Evolutionary conservation across 768 basidiomycete species (phyloP).

Genomic region (Xanthoconium stramineum): DNA sequence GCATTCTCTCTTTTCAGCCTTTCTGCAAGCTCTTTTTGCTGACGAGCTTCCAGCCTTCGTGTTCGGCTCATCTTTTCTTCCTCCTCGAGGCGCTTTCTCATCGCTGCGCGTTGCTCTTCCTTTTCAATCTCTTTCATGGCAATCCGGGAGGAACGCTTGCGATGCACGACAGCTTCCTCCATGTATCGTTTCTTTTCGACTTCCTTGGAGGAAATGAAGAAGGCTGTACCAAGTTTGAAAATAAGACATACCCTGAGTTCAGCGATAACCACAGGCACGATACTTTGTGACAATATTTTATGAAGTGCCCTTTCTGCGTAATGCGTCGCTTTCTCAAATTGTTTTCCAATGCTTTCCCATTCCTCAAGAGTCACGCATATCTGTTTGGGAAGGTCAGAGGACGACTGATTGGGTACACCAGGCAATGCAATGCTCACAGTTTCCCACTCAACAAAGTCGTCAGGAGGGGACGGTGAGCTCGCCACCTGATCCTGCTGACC

Average conservation of each 20-base stretch:
- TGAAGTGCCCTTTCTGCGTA: slow-evolving; percentile 79
- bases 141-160: slow-evolving; percentile 90
- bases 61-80: slow-evolving; percentile 66
- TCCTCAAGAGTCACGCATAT: slow-evolving; percentile 80
- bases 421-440: slow-evolving; percentile 61
- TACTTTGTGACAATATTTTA: slow-evolving; percentile 57
- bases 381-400: slow-evolving; percentile 37
- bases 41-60: slow-evolving; percentile 53
- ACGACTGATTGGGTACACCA: background rate
- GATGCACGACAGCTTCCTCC: slow-evolving; percentile 74
- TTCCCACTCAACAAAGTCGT: slow-evolving; percentile 86
- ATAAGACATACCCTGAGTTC: slow-evolving; percentile 53
- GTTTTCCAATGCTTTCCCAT: slow-evolving; percentile 78
- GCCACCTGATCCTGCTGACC: slow-evolving; percentile 1
- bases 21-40: slow-evolving; percentile 55
- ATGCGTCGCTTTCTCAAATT: slow-evolving; percentile 72
- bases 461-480: slow-evolving; percentile 30
- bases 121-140: slow-evolving; percentile 77
- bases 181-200: slow-evolving; percentile 56
- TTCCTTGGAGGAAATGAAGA: slow-evolving; percentile 43
- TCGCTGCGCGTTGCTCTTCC: slow-evolving; percentile 63
- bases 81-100: slow-evolving; percentile 61
- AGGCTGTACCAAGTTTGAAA: background rate
- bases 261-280: slow-evolving; percentile 69
- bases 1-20: slow-evolving; percentile 54